Percentiles rank a stretch among this genome's conserved stretches.
These are phyloP conservation scores for Colletotrichum agaves DNA, from an alignment of 2,329 filamentous ascomycete genomes.

Conservation along the genomic window DNA sequence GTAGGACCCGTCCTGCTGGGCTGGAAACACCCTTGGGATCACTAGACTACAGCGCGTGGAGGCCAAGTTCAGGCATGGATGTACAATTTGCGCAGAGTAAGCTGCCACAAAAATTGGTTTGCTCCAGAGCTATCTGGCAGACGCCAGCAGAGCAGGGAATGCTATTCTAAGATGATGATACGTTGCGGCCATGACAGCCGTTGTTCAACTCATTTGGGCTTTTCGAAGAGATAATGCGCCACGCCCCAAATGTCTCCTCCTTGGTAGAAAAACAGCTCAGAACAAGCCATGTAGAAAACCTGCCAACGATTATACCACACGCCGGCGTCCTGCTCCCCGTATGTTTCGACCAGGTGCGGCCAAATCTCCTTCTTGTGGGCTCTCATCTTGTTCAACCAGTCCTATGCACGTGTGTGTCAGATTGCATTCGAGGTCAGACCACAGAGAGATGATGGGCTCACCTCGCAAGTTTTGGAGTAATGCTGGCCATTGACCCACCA, in stretches of 20 bases:
- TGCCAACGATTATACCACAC: constrained; percentile 79
- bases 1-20: constrained; percentile 81
- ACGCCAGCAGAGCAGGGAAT: background rate
- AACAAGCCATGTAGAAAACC: constrained; percentile 78
- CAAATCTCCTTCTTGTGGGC: constrained; percentile 69
- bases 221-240: constrained; percentile 74
- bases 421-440: constrained; percentile 14
- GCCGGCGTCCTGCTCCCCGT: constrained; percentile 67
- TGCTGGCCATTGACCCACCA: constrained; percentile 79
- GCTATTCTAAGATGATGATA: background rate
- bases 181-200: background rate
- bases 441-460: constrained; percentile 43
- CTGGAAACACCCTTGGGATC: constrained; percentile 97
- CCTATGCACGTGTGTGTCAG: constrained; percentile 46
- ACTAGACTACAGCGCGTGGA: constrained; percentile 62
- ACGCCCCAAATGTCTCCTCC: constrained; percentile 76
- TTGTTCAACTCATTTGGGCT: constrained; percentile 47
- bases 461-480: constrained; percentile 77
- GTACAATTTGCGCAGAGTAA: background rate
- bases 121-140: background rate
- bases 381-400: constrained; percentile 72
- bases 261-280: constrained; percentile 74
- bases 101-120: background rate
- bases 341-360: constrained; percentile 72
- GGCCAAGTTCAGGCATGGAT: background rate